phyloP scores from a whole-genome alignment of 768 basidiomycete species.

The Naganishia vaughanmartiniae region DNA sequence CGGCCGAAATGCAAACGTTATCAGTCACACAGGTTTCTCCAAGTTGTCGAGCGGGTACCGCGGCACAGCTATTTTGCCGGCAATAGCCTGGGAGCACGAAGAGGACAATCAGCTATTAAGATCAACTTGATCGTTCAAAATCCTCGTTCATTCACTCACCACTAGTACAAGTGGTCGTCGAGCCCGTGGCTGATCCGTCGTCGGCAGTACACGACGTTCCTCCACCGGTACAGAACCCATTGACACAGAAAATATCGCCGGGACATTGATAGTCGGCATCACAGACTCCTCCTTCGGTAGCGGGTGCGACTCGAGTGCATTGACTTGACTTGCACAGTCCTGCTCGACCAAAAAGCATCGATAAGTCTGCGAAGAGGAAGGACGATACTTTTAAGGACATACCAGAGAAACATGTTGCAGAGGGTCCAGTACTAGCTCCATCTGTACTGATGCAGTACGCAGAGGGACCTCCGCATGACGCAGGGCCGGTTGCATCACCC shows the following conservation, averaged over 20 bases:
- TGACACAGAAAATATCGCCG: not conserved
- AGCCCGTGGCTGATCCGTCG: not conserved
- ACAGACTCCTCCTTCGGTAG: not conserved
- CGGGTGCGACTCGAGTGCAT: not conserved
- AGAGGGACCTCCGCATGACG: not conserved
- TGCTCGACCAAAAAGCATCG: not conserved
- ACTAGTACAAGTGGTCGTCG: not conserved
- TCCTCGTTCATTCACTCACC: not conserved
- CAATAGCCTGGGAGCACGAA: not conserved
- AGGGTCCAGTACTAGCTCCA: not conserved
- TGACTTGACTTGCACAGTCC: not conserved
- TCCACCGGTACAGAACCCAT: constrained; percentile 13
- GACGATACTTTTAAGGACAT: not conserved
- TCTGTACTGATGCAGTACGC: not conserved
- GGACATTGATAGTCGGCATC: not conserved
- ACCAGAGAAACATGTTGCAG: not conserved
- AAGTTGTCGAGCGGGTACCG: not conserved
- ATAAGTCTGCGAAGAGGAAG: not conserved
- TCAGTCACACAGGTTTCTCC: not conserved
- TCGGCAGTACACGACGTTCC: not conserved
- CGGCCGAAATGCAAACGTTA: not conserved
- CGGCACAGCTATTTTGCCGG: not conserved
- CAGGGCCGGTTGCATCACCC: not conserved
- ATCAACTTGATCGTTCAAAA: not conserved
- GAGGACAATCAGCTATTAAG: not conserved